These are phyloP conservation scores for Sclerotinia glacialis DNA, from an alignment of 2,329 filamentous ascomycete species.

Conservation along the genomic window DNA sequence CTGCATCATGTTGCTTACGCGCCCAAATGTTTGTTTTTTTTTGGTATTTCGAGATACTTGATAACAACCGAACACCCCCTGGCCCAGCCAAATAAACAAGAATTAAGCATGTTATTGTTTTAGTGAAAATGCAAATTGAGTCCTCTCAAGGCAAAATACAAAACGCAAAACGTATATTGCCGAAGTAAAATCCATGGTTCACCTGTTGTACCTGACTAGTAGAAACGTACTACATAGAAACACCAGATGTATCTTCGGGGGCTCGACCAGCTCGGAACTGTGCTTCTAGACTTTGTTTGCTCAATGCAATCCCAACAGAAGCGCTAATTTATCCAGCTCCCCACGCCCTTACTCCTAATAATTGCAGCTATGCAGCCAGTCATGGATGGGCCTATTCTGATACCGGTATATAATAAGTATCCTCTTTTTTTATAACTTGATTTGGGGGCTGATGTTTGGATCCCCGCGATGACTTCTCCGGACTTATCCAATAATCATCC, in stretches of 20 bases:
- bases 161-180: too few species aligned
- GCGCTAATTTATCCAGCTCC: not conserved
- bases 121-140: not conserved
- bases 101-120: not conserved
- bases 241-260: not conserved
- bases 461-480: too few species aligned
- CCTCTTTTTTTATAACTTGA: too few species aligned
- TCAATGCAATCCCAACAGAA: not conserved
- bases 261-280: not conserved
- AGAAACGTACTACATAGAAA: too few species aligned
- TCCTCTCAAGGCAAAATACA: not conserved
- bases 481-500: not conserved
- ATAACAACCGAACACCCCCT: not conserved
- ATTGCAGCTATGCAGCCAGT: not conserved
- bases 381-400: too few species aligned
- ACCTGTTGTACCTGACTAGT: not conserved
- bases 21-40: not conserved
- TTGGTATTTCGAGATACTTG: not conserved
- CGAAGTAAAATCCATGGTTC: too few species aligned
- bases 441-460: too few species aligned
- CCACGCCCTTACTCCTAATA: not conserved
- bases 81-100: not conserved
- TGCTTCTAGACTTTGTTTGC: constrained; percentile 2
- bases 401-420: too few species aligned
- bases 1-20: constrained; percentile 5